Evolutionary conservation across 1,284 basidiomycete species (phyloP).

Genomic region (Waitea zeae): DNA sequence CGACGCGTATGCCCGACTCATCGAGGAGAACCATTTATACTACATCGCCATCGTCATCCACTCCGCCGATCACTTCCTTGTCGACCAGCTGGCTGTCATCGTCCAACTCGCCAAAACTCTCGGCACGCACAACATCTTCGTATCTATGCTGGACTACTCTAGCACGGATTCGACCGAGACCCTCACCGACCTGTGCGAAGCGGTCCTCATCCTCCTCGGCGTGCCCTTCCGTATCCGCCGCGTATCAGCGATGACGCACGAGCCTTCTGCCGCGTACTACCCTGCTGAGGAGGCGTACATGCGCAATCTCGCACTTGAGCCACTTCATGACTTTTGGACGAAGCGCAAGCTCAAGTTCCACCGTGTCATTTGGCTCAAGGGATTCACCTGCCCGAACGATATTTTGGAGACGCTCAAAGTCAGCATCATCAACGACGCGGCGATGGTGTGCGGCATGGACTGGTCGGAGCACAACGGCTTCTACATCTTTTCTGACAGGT

Average conservation of each 20-base stretch:
- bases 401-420: constrained; percentile 88
- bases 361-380: constrained; percentile 89
- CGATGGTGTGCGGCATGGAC: constrained; percentile 97
- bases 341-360: constrained; percentile 70
- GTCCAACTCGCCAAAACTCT: constrained; percentile 83
- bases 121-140: constrained; percentile 78
- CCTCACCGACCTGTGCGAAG: constrained; percentile 81
- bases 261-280: constrained; percentile 79
- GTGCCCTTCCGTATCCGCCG: constrained; percentile 81
- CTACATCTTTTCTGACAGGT: constrained; percentile 94
- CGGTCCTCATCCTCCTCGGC: constrained; percentile 77
- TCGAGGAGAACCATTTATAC: constrained; percentile 69
- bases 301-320: constrained; percentile 81
- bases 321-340: constrained; percentile 66
- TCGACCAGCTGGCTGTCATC: constrained; percentile 91
- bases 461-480: constrained; percentile 94
- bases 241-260: constrained; percentile 76
- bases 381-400: constrained; percentile 93
- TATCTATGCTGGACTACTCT: constrained; percentile 90
- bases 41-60: constrained; percentile 88
- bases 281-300: constrained; percentile 86
- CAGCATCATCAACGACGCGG: constrained; percentile 75
- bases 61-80: constrained; percentile 92
- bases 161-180: constrained; percentile 88
- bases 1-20: constrained; percentile 76